Base-by-base conservation (phyloP, 495 filamentous ascomycete species). In the Talaromyces nanjingensis region DNA sequence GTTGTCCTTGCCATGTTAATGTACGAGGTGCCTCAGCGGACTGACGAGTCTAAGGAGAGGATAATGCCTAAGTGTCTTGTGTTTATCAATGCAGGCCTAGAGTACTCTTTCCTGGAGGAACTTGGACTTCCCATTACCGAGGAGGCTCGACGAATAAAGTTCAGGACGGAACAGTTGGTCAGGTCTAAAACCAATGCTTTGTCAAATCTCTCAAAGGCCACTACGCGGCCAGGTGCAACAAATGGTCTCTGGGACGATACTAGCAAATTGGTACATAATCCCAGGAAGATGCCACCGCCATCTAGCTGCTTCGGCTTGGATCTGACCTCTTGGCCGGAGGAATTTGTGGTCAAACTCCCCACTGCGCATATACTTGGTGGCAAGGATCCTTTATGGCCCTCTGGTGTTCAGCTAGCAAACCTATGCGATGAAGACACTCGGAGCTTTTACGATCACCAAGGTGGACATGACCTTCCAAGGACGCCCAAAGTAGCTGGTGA, bases 321-420 rank as follows among this genome's bases (percentile, higher is more conserved):
- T 49, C 14, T 49, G 45, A 49, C 45, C 9, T 16, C 45, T 49
- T 49, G 14, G 14, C 45, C 45, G 45, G 18, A 49, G 45, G 45
- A 49, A 49, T 49, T 49, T 5, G 45, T 66, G 14, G 82, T 89
- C 58, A 59, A 68, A 18, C 79, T 89, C 22, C 87, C 86, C 0
- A 88, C 87, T 8, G 83, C 84, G 49, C 85, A 89, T 70, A 71
- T 88, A 11, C 87, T 83, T 65, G 86, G 86, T 0, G 69, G 64
- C 5, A 83, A 83, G 60, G 86, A 88, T 70, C 84, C 85, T 3
- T 64, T 82, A 53, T 86, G 78, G 69, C 76, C 79, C 2, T 69
- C 81, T 6, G 78, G 81, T 9, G 63, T 86, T 39, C 84, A 88
- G 66, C 68, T 88, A 42, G 81, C 80, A 47, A 73, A 79, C 8